A percentile compares a stretch with the other conserved stretches of the same genome.
Conservation (phyloP, 2,329 filamentous ascomycete genomes). For the Trichoderma koningiopsis region DNA sequence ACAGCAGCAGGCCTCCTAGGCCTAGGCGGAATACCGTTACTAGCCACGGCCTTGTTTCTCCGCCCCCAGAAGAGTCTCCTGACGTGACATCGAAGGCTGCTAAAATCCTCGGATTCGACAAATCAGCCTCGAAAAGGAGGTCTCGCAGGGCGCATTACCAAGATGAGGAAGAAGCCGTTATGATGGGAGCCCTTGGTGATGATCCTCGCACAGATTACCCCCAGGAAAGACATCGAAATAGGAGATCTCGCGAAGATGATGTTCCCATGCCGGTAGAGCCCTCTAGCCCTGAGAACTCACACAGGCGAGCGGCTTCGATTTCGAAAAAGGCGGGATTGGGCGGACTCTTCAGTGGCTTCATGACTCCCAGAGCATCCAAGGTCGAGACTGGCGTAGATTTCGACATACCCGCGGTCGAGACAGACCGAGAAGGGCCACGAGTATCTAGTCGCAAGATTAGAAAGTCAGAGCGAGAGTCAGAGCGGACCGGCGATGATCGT, state of each 20-base stretch:
- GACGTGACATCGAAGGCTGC: slow-evolving; percentile 75
- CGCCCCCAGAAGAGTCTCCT: slow-evolving; percentile 68
- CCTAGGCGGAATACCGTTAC: slow-evolving; percentile 70
- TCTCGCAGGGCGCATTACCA: slow-evolving; percentile 45
- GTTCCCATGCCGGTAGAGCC: slow-evolving; percentile 42
- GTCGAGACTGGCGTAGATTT: slow-evolving; percentile 54
- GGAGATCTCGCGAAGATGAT: slow-evolving; percentile 44
- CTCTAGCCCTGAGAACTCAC: slow-evolving; percentile 38
- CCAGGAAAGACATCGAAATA: slow-evolving; percentile 40
- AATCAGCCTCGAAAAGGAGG: slow-evolving; percentile 46
- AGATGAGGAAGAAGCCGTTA: slow-evolving; percentile 54
- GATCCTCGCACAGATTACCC: slow-evolving; percentile 38
- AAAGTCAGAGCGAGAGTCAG: slow-evolving; percentile 53
- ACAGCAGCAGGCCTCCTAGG: slow-evolving; percentile 49
- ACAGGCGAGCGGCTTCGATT: slow-evolving; percentile 41
- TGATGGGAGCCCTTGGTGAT: slow-evolving; percentile 47
- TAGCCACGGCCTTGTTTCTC: slow-evolving; percentile 66
- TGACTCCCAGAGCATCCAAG: slow-evolving; percentile 48
- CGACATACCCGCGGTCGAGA: slow-evolving; percentile 52
- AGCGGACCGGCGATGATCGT: slow-evolving; percentile 56
- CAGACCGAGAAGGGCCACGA: slow-evolving; percentile 60
- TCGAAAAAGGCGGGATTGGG: slow-evolving; percentile 58
- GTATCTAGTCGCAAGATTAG: slow-evolving; percentile 63
- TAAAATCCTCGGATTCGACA: slow-evolving; percentile 67
- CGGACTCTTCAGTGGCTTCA: slow-evolving; percentile 64